These are phyloP conservation scores for Ascoidea asiatica DNA, from an alignment of 805 yeast genomes.

Conservation along the genomic window DNA sequence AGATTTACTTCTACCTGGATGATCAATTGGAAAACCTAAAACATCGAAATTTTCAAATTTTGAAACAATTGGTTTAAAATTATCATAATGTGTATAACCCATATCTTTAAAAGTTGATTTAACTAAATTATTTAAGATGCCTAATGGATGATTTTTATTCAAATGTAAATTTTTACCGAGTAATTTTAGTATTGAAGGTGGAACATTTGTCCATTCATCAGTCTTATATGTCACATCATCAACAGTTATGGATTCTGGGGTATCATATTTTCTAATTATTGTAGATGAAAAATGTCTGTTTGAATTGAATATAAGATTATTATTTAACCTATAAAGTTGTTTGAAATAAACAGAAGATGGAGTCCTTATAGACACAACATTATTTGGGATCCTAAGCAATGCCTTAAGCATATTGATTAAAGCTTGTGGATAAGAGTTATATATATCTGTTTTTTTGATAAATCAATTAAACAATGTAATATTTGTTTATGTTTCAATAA, in stretches of 20 bases:
- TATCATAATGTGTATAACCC: slow-evolving; percentile 68
- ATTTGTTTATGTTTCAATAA: too few species aligned
- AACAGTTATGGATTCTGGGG: slow-evolving; percentile 22
- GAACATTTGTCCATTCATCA: slow-evolving; percentile 79
- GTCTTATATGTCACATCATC: slow-evolving; percentile 38
- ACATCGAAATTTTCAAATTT: slow-evolving; percentile 81
- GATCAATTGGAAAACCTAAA: slow-evolving; percentile 81
- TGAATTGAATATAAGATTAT: too few species aligned
- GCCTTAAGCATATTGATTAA: too few species aligned
- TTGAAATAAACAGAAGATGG: too few species aligned
- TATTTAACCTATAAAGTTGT: too few species aligned
- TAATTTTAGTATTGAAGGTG: slow-evolving; percentile 54
- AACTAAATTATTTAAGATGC: slow-evolving; percentile 64
- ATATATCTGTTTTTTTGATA: too few species aligned
- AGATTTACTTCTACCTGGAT: slow-evolving; percentile 84
- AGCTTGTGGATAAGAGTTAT: too few species aligned
- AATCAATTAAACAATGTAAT: too few species aligned
- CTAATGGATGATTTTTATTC: slow-evolving; percentile 74
- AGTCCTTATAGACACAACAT: too few species aligned
- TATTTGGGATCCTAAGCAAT: too few species aligned
- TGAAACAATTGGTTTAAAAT: slow-evolving; percentile 74
- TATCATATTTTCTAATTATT: slow-evolving; percentile 3
- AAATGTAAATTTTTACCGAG: slow-evolving; percentile 66
- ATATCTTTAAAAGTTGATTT: slow-evolving; percentile 51
- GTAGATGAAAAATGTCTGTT: too few species aligned